Conservation (phyloP, 2,329 filamentous ascomycete genomes). For the Plectosphaerella plurivora region DNA sequence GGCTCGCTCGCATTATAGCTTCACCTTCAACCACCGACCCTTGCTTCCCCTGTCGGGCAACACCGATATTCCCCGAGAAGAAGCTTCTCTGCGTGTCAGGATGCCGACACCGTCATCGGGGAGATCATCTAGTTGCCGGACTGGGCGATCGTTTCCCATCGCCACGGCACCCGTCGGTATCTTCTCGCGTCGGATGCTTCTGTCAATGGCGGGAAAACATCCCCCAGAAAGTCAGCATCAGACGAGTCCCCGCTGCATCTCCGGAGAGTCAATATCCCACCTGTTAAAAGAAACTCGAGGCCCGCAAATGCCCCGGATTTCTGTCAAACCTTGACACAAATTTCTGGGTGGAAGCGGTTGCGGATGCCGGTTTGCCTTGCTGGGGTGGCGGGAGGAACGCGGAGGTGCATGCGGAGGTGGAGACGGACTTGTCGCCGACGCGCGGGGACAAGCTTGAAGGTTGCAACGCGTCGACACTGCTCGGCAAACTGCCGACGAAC, state of each 20-base stretch:
- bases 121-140: too few relatives aligned
- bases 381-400: not conserved
- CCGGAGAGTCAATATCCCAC: not conserved
- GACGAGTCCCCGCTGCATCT: not conserved
- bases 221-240: not conserved
- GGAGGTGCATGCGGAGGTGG: not conserved
- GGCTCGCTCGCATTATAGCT: too few relatives aligned
- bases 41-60: too few relatives aligned
- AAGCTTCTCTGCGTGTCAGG: too few relatives aligned
- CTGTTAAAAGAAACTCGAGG: not conserved
- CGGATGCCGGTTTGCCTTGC: not conserved
- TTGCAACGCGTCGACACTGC: not conserved
- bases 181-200: not conserved
- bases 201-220: conserved; percentile 1
- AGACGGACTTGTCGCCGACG: not conserved
- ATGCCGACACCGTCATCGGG: too few relatives aligned
- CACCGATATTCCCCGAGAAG: too few relatives aligned
- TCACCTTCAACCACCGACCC: too few relatives aligned
- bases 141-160: too few relatives aligned
- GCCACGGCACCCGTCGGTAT: too few relatives aligned
- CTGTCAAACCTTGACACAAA: not conserved
- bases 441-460: not conserved
- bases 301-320: not conserved
- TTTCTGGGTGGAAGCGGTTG: too few relatives aligned
- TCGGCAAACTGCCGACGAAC: too few relatives aligned